phyloP scores from a whole-genome alignment of 371 early-diverging fungal genomes.

The Blakeslea trispora region DNA sequence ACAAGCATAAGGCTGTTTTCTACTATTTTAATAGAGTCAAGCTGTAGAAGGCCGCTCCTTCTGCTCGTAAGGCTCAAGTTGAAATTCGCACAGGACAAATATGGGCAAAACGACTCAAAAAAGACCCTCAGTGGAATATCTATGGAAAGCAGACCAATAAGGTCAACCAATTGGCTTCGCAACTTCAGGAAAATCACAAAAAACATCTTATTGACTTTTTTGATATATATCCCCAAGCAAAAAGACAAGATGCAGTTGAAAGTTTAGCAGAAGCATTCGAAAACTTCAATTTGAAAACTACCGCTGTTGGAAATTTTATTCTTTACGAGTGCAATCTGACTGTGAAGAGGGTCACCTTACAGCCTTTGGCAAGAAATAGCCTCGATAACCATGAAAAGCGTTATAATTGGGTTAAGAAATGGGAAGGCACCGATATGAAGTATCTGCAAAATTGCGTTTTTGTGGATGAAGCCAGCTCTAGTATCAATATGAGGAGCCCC shows the following conservation, averaged over 20 bases:
- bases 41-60: constrained; percentile 12
- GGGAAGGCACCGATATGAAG: constrained; percentile 16
- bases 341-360: constrained; percentile 4
- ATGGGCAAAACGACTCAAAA: constrained; percentile 17
- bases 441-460: constrained; percentile 18
- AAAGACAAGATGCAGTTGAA: constrained; percentile 14
- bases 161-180: constrained; percentile 7
- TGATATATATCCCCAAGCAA: constrained; percentile 12
- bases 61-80: constrained; percentile 6
- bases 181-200: constrained; percentile 18
- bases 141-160: constrained; percentile 20
- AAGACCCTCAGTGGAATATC: constrained; percentile 19
- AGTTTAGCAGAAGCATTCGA: constrained; percentile 9
- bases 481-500: constrained; percentile 18
- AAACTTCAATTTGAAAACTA: constrained; percentile 8
- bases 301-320: constrained; percentile 11
- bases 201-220: constrained; percentile 15
- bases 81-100: constrained; percentile 10
- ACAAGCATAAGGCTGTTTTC: constrained; percentile 15
- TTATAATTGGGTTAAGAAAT: constrained; percentile 5
- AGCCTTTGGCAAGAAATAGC: constrained; percentile 11
- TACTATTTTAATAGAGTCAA: constrained; percentile 13
- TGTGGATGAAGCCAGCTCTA: constrained; percentile 21
- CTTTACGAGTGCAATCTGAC: constrained; percentile 15
- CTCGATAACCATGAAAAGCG: background rate